Evolutionary conservation across 192 early-diverging fungal genomes (phyloP).

Genomic region (Entomortierella beljakovae): DNA sequence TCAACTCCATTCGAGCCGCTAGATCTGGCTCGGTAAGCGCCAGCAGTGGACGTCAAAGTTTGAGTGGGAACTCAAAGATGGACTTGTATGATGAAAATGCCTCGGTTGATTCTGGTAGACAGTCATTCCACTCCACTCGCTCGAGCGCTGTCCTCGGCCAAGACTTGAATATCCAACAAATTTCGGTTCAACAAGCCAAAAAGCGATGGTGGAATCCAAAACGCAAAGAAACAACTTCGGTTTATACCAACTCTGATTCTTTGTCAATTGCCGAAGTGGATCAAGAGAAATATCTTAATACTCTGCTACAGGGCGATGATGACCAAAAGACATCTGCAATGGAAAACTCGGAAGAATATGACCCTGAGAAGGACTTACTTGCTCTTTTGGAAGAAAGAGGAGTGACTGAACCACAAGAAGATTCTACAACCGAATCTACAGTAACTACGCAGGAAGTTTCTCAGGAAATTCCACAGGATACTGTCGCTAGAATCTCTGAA

Average conservation of each 20-base stretch:
- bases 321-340: not conserved
- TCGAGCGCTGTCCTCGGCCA: constrained; percentile 20
- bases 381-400: not conserved
- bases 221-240: constrained; percentile 37
- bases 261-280: constrained; percentile 29
- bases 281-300: constrained; percentile 29
- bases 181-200: constrained; percentile 41
- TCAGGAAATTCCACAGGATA: not conserved
- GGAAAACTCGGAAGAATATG: not conserved
- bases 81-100: constrained; percentile 4
- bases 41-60: not conserved
- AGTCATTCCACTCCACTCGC: constrained; percentile 23
- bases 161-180: constrained; percentile 9
- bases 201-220: constrained; percentile 40
- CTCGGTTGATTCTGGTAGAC: not conserved
- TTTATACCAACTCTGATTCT: constrained; percentile 12
- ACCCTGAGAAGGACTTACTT: not conserved
- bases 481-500: not conserved
- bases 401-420: not conserved
- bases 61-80: not conserved
- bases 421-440: not conserved
- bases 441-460: constrained; percentile 1
- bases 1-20: not conserved
- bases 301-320: constrained; percentile 11
- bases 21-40: constrained; percentile 2